Evolutionary conservation across 768 basidiomycete species (phyloP), one percentile per base, ranked within the genome.

Genomic region (Aureoboletus auriporus): DNA sequence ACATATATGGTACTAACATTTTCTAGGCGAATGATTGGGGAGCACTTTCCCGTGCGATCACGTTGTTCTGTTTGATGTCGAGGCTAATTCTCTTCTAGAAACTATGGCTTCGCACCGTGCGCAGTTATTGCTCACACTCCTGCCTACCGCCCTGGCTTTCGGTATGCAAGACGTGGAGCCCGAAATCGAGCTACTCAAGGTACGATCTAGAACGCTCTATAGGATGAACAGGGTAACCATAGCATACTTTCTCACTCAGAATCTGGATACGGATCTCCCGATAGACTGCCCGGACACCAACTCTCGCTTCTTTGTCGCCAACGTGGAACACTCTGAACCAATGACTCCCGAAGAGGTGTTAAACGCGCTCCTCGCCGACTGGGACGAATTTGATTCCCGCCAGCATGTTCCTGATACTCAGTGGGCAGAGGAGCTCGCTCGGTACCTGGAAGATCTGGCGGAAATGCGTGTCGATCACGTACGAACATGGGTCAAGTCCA

Each of bases 1-100:
- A n/a, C 5, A 10, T 4, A 5, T 5, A 3, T 14, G n/a, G 47
- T 42, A 14, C 39, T 54, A 8, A 58, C 23, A 8, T 5, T 31
- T 53, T 44, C 27, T 40, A 82, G 80, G 73, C 78, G 1, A 81
- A 80, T 47, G 81, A 83, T 50, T 83, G 81, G 82, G 77, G 79
- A 23, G 70, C 82, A 0, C 64, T 83, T 23, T 77, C 79, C 41
- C 80, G 81, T 83, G 40, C 37, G 78, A 59, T 23, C 6, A 0
- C 4, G 3, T 23, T 33, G 4, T 42, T 27, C 6, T 12, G 3
- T 27, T 20, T n/a, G 0, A 14, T 48, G 27, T 23, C 1, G 27
- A 31, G 31, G 6, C 35, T 46, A 14, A 48, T 33, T 39, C 7
- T 38, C 8, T 23, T 43, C 6, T 45, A 78, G 75, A 77, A 66